Evolutionary conservation across 169 alveolate species (phyloP).

Genomic region (Plasmodium coatneyi): DNA sequence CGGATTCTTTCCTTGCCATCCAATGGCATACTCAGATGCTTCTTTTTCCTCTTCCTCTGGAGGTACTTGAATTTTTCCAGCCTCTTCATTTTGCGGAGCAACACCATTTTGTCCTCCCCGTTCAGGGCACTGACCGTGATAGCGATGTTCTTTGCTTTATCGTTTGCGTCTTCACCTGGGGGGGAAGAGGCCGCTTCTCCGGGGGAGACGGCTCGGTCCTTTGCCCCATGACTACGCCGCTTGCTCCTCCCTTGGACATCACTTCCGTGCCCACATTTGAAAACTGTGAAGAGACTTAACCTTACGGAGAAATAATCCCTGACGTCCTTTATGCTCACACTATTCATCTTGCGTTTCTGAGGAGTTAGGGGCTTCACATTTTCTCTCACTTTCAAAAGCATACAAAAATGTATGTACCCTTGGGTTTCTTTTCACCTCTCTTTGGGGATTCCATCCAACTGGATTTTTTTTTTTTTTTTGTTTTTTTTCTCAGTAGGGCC

Average conservation of each 20-base stretch:
- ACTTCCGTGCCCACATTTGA: neutral
- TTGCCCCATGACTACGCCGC: neutral
- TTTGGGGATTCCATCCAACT: neutral
- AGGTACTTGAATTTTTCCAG: conserved; percentile 3
- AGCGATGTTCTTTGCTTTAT: neutral
- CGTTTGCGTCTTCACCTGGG: neutral
- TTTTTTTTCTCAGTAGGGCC: neutral
- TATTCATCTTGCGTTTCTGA: neutral
- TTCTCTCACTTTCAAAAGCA: neutral
- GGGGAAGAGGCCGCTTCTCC: neutral
- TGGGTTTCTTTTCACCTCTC: neutral
- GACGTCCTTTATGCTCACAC: conserved; percentile 21
- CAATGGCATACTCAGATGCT: neutral
- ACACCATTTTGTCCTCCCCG: neutral
- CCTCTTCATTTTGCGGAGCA: neutral
- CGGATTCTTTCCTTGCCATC: neutral
- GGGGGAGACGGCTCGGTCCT: neutral
- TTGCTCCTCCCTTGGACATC: neutral
- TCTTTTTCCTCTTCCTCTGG: neutral
- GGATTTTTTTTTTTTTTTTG: neutral
- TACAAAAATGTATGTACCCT: neutral
- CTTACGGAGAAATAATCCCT: conserved; percentile 2
- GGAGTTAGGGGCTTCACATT: neutral
- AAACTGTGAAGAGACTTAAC: conserved; percentile 8
- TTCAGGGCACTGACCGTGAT: neutral